Percentiles rank a stretch among this genome's conserved stretches.
Evolutionary conservation across 495 filamentous ascomycete genomes (phyloP).

Genomic region (Mycothermus thermophilus): DNA sequence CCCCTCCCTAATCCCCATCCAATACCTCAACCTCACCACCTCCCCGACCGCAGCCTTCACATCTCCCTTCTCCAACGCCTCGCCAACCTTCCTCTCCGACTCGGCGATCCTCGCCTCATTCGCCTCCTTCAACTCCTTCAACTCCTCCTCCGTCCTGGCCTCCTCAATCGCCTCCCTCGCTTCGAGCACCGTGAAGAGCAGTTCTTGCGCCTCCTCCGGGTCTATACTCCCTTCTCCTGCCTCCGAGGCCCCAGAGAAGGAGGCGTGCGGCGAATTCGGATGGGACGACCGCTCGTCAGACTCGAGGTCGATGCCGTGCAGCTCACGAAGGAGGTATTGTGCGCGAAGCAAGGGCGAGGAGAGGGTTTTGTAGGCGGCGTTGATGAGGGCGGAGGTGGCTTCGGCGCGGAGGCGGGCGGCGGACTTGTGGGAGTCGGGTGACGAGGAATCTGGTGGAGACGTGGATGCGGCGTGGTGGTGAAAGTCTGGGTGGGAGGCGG

Average conservation of each 20-base stretch:
- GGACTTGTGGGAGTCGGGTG: conserved; percentile 3
- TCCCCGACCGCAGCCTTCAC: conserved; percentile 51
- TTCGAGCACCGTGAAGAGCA: conserved; percentile 82
- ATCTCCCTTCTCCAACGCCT: conserved; percentile 53
- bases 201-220: no score
- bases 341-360: conserved; percentile 60
- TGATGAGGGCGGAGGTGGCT: conserved; percentile 61
- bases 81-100: conserved; percentile 44
- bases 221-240: no score
- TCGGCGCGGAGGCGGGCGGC: conserved; percentile 40
- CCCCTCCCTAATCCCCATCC: conserved; percentile 75
- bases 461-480: conserved; percentile 34
- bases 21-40: conserved; percentile 72
- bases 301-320: conserved; percentile 61
- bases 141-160: conserved; percentile 46
- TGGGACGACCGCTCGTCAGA: no score
- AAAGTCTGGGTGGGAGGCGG: conserved; percentile 69
- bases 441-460: no score
- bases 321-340: conserved; percentile 60
- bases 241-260: no score
- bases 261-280: no score
- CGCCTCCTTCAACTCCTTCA: conserved; percentile 44
- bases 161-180: conserved; percentile 74
- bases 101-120: conserved; percentile 54
- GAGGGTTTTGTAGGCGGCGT: conserved; percentile 79